Conservation (phyloP, 192 early-diverging fungal species). For the Cetraspora pellucida region DNA sequence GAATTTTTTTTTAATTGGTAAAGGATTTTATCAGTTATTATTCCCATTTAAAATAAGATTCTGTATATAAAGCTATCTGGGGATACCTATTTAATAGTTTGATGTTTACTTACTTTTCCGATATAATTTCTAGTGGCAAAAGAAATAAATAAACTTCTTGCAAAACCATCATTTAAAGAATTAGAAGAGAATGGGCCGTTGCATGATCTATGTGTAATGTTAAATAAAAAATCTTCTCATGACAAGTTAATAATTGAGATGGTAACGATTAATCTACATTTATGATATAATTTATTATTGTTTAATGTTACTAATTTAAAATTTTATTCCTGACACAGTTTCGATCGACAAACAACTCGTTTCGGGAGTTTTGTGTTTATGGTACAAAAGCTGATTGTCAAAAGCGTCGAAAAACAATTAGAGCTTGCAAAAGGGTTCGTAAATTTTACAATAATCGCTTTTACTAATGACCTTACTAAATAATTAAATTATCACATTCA, state of each 20-base stretch:
- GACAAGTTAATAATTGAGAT: constrained; percentile 41
- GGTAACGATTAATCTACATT: constrained; percentile 34
- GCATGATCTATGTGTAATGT: constrained; percentile 20
- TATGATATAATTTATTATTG: neutral
- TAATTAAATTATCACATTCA: neutral
- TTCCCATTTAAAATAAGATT: too few species aligned
- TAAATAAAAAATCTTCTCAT: constrained; percentile 38
- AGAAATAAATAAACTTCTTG: constrained; percentile 40
- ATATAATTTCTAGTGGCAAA: constrained; percentile 22
- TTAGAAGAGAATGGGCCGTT: constrained; percentile 10
- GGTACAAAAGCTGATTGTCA: constrained; percentile 49
- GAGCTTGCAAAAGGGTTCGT: constrained; percentile 36
- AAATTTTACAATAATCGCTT: constrained; percentile 1
- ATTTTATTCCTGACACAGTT: constrained; percentile 20
- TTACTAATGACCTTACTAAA: neutral
- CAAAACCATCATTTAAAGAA: constrained; percentile 34
- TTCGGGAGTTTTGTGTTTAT: constrained; percentile 56
- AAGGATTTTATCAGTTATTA: too few species aligned
- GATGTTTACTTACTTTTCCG: too few species aligned
- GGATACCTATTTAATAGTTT: constrained; percentile 17
- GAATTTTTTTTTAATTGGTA: too few species aligned
- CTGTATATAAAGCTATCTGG: neutral
- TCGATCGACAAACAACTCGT: constrained; percentile 39
- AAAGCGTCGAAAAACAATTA: constrained; percentile 23
- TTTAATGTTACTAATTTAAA: neutral